These are phyloP conservation scores for Fomitopsis pinicola DNA, from an alignment of 1,284 basidiomycete genomes.

Conservation along the genomic window DNA sequence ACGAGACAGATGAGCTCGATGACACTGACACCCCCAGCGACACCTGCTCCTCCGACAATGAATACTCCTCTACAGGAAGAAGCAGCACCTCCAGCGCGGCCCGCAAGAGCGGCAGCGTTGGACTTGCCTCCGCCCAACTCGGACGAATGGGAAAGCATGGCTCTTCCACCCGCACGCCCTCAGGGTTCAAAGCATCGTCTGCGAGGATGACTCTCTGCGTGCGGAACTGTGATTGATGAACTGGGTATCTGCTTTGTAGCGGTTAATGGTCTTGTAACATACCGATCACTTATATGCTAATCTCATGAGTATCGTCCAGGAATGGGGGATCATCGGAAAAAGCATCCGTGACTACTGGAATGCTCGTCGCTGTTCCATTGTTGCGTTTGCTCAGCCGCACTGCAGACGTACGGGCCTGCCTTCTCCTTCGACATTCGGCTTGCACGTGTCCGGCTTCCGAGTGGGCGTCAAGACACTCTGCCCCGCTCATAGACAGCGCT, in stretches of 20 bases:
- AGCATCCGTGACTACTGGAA: background rate
- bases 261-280: background rate
- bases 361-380: background rate
- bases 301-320: background rate
- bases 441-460: background rate
- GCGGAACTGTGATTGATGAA: background rate
- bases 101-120: conserved; percentile 10
- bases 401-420: background rate
- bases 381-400: background rate
- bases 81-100: background rate
- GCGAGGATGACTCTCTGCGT: background rate
- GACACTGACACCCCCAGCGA: conserved; percentile 11
- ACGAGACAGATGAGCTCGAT: conserved; percentile 20
- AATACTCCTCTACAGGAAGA: background rate
- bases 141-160: conserved; percentile 41
- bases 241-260: background rate
- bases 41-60: background rate
- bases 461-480: background rate
- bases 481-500: background rate
- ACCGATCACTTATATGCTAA: background rate
- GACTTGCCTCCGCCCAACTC: conserved; percentile 45
- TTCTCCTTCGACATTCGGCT: background rate
- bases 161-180: conserved; percentile 28
- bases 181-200: background rate
- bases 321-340: background rate